Evolutionary conservation across 768 basidiomycete genomes (phyloP), one percentile per base, ranked within the genome.

Genomic region (Mycena haematopus): DNA sequence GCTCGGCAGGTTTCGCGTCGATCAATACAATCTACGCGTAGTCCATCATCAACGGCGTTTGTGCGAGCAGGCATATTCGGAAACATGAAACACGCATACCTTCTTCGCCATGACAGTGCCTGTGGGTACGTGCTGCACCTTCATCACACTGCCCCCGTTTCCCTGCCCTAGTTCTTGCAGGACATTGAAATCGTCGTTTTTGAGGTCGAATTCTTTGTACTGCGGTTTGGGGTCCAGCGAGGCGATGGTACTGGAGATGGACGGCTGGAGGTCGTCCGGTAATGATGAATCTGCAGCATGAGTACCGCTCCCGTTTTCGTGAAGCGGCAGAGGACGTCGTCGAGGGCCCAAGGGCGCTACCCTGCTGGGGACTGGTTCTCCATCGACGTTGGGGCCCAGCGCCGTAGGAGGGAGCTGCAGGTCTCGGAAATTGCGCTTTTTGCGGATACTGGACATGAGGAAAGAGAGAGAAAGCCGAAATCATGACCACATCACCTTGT

Each of bases 41-140:
- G 2, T 15, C 62, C 51, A 46, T 19, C 22, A 56, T 63, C 55
- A 56, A 56, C 65, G 50, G 51, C 44, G 29, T 49, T 1, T 15
- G 35, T 42, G 44, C 63, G 24, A 44, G 52, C 49, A 40, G 52
- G 60, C 63, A 22, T 56, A 46, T 36, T 35, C 35, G 55, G 53
- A 56, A 19, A 60, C 44, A 54, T 58, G 53, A 55, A 19, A 60
- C 44, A 54, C 46, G 22, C 88, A 60, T 70, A 90, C 97, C 88
- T 99, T 99, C 80, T 97, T 96, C 3, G 97, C 97, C 96, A 99
- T 99, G 69, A 95, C 85, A 17, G 90, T 94, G 42, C 90, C 89
- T 35, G 95, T 93, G 15, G 94, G 95, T 13, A 86, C 82, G 73
- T 99, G 97, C 76, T 96, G 88, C 19, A 97, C 96, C 77, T 93